Base-by-base conservation (phyloP, 345 rosid genomes). In the Cochlearia excelsa region DNA sequence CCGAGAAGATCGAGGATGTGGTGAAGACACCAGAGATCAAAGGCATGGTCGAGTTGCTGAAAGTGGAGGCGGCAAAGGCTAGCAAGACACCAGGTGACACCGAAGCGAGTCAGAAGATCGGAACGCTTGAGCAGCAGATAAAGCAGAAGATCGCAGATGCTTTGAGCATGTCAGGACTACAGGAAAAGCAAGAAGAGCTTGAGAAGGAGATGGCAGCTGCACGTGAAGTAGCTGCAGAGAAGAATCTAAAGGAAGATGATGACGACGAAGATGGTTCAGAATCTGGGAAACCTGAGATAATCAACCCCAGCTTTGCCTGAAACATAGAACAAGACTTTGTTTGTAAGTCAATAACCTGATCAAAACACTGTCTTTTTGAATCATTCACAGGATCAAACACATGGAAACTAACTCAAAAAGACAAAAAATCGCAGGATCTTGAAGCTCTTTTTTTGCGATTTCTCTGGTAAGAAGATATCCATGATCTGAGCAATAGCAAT, bases 31-130 rank as follows among this genome's bases (percentile, higher is more conserved):
- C 84, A 9, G 86, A 92, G 68, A 45, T 88, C 66, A 86, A 81
- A 63, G 77, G 70, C 58, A 68, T 82, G 82, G 64, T 83, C 0
- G 82, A 81, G 78, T 68, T 75, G 40, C 81, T 84, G 72, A 84
- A 84, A 72, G 64, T 83, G 69, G 88, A 83, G 77, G 62, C 63
- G 9, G 84, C 75, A 16, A 84, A 76, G 77, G 90, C 82, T 4
- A 84, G 80, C 67, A 50, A 74, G 39, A 74, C 48, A 0, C 84
- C 85, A 26, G 83, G 77, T 63, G 57, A 4, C 2, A 60, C 73
- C 1, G 61, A 51, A 10, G 65, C 81, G 31, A 78, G 66, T 69
- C 67, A 61, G 51, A 80, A 76, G 75, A 83, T 92, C 16, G 80
- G 74, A 57, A 70, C 83, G 63, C 76, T 86, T 48, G 77, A 77